phyloP scores from a whole-genome alignment of 2,329 filamentous ascomycete genomes.

The Triangularia setosa region DNA sequence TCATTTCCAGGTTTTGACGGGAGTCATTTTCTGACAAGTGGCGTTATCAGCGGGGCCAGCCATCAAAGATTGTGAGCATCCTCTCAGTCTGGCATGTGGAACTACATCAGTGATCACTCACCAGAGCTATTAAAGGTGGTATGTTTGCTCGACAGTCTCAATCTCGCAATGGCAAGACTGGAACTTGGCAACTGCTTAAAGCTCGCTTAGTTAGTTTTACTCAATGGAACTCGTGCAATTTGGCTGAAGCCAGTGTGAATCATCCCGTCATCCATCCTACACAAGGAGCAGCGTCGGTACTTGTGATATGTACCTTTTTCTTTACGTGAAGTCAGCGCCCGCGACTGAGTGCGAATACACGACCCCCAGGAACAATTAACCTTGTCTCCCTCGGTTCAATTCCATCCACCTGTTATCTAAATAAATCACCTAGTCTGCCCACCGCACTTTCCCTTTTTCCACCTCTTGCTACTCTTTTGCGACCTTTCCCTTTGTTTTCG shows the following conservation, averaged over 20 bases:
- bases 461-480: constrained; percentile 1
- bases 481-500: neutral
- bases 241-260: constrained; percentile 25
- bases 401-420: constrained; percentile 14
- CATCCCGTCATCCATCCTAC: constrained; percentile 22
- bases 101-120: neutral
- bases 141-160: constrained; percentile 7
- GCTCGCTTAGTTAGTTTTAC: constrained; percentile 17
- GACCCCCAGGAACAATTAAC: constrained; percentile 12
- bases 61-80: neutral
- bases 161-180: constrained; percentile 5
- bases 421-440: constrained; percentile 14
- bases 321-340: neutral
- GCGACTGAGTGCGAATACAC: constrained; percentile 5
- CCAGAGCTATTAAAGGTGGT: neutral
- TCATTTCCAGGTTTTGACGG: neutral
- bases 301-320: neutral
- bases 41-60: neutral
- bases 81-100: neutral
- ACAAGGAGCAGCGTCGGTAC: neutral
- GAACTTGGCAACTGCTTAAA: constrained; percentile 11
- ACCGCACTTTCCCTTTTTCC: constrained; percentile 10
- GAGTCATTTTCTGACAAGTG: neutral
- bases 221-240: constrained; percentile 20
- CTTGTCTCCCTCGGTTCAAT: constrained; percentile 22